Evolutionary conservation across 2,329 filamentous ascomycete species (phyloP).

Genomic region (Fusarium drepaniforme): DNA sequence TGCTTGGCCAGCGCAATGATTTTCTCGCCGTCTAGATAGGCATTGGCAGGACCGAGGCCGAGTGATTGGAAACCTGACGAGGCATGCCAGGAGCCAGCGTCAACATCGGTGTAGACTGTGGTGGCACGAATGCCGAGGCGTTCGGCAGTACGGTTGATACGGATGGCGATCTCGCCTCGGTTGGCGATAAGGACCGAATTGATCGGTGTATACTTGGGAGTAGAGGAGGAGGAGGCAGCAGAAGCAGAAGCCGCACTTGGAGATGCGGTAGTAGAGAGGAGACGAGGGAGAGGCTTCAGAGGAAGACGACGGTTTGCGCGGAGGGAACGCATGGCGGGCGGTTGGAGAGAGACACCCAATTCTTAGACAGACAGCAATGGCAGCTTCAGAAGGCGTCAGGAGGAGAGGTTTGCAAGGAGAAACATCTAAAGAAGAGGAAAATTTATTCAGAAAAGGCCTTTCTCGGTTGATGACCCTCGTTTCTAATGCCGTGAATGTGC

Average conservation of each 20-base stretch:
- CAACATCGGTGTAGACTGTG: conserved; percentile 94
- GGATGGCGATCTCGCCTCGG: conserved; percentile 94
- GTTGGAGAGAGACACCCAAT: conserved; percentile 26
- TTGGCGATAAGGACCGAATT: conserved; percentile 95
- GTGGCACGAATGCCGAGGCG: conserved; percentile 93
- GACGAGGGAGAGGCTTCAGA: conserved; percentile 58
- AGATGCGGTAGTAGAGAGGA: conserved; percentile 51
- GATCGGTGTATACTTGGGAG: conserved; percentile 62
- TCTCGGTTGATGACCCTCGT: conserved; percentile 26
- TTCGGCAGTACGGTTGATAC: conserved; percentile 89
- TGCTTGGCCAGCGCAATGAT: conserved; percentile 91
- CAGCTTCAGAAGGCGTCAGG: conserved; percentile 22
- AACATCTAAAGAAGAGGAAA: conserved; percentile 26
- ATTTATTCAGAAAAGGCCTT: conserved; percentile 4
- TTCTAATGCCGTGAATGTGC: conserved; percentile 43
- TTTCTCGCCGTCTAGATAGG: conserved; percentile 92
- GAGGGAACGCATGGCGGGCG: conserved; percentile 65
- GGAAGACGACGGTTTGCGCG: conserved; percentile 63
- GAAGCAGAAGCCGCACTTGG: conserved; percentile 49
- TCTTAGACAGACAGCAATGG: conserved; percentile 12
- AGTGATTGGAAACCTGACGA: conserved; percentile 85
- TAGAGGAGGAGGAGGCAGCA: conserved; percentile 44
- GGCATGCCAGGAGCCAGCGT: conserved; percentile 89
- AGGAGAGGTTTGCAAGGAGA: conserved; percentile 11
- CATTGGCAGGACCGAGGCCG: conserved; percentile 84